A percentile compares a stretch with the other conserved stretches of the same genome.
Conservation (phyloP, 441 rosid species). For the Macaranga tanarius region DNA sequence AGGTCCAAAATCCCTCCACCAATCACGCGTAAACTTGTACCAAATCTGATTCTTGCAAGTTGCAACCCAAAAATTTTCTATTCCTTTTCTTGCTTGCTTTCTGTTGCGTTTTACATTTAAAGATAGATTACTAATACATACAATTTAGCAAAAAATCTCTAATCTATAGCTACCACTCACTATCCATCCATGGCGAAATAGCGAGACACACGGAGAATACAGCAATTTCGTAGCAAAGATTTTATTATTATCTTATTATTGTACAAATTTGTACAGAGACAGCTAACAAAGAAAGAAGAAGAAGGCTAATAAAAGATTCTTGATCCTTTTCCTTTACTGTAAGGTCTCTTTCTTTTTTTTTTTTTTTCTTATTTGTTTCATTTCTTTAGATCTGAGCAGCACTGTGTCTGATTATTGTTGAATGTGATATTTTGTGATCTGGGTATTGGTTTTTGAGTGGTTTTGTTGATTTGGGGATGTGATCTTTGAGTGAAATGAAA, state of each 20-base stretch:
- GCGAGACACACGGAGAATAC: background rate
- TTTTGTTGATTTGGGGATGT: background rate
- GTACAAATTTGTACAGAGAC: background rate
- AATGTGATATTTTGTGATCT: background rate
- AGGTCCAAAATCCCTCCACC: too few relatives aligned
- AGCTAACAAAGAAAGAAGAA: background rate
- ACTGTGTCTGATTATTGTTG: background rate
- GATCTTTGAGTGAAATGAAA: background rate
- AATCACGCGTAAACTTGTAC: too few relatives aligned
- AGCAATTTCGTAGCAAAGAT: too few relatives aligned
- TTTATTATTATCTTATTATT: too few relatives aligned
- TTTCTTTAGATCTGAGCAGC: slow-evolving; percentile 13
- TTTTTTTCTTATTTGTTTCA: background rate
- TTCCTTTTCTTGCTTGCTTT: too few relatives aligned
- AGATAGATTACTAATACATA: too few relatives aligned
- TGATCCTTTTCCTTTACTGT: background rate
- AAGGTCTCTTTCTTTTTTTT: background rate
- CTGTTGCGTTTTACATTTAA: too few relatives aligned
- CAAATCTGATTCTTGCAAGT: too few relatives aligned
- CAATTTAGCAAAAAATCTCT: background rate
- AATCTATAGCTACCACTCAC: background rate
- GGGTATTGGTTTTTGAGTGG: background rate
- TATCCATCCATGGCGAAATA: background rate
- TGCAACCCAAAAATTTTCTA: too few relatives aligned
- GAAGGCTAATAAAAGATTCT: background rate